Percentiles rank a stretch among this genome's conserved stretches.
phyloP scores from a whole-genome alignment of 2,329 filamentous ascomycete genomes.

The Bretziella fagacearum region DNA sequence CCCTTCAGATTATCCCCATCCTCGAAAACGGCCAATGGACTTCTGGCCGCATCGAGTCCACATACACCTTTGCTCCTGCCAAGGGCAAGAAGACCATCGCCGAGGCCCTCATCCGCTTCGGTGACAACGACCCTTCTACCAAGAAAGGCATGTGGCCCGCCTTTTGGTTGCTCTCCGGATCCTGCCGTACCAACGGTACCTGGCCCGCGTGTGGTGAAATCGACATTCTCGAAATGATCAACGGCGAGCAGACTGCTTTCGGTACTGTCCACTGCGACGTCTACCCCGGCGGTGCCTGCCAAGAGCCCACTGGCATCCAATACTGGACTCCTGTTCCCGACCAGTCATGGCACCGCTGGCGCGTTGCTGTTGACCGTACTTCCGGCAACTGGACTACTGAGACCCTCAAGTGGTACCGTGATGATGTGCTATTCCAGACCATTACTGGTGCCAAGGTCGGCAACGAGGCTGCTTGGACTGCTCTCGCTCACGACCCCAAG shows the following conservation, averaged over 20 bases:
- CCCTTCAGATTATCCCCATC: conserved; percentile 35
- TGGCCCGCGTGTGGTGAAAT: conserved; percentile 41
- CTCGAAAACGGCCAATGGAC: conserved; percentile 30
- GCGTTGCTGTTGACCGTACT: conserved; percentile 33
- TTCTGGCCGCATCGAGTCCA: conserved; percentile 37
- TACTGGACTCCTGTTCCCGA: conserved; percentile 23
- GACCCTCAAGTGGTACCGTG: conserved; percentile 34
- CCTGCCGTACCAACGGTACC: conserved; percentile 28
- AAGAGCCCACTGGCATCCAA: conserved; percentile 31
- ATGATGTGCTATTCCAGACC: conserved; percentile 28
- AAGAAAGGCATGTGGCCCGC: conserved; percentile 43
- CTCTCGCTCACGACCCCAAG: conserved; percentile 32
- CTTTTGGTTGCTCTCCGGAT: conserved; percentile 39
- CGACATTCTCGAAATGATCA: conserved; percentile 40
- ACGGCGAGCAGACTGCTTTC: conserved; percentile 29
- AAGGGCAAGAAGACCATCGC: conserved; percentile 30
- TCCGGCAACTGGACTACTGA: conserved; percentile 29
- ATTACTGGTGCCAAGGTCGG: conserved; percentile 29
- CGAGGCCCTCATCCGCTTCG: conserved; percentile 32
- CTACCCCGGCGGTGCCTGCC: conserved; percentile 30
- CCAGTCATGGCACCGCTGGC: conserved; percentile 32
- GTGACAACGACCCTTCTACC: conserved; percentile 23
- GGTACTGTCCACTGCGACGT: conserved; percentile 37
- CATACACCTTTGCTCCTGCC: conserved; percentile 29
- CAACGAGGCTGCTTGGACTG: conserved; percentile 31